Evolutionary conservation across 768 basidiomycete genomes (phyloP).

Genomic region (Pisolithus marmoratus): DNA sequence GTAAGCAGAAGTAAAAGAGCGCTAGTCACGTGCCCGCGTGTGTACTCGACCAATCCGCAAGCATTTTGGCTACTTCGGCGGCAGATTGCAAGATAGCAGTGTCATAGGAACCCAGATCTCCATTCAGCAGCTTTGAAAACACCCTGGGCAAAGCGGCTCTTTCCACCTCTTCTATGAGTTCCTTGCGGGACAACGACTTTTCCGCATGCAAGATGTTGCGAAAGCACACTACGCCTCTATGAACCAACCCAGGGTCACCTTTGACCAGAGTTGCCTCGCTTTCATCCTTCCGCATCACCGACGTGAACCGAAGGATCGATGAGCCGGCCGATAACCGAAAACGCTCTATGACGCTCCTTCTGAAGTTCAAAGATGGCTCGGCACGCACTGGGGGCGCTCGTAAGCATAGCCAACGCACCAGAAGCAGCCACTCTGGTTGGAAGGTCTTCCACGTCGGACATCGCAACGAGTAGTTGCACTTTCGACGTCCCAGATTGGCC

Average conservation of each 20-base stretch:
- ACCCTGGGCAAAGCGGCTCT: constrained; percentile 48
- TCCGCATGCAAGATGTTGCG: constrained; percentile 54
- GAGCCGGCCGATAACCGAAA: constrained; percentile 62
- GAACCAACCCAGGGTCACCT: constrained; percentile 57
- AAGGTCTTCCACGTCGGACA: constrained; percentile 82
- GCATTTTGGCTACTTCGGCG: constrained; percentile 43
- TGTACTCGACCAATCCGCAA: constrained; percentile 23
- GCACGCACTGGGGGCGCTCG: constrained; percentile 57
- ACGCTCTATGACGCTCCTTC: constrained; percentile 53
- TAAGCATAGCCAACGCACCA: constrained; percentile 82
- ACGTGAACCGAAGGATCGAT: constrained; percentile 50
- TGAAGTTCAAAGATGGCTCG: constrained; percentile 57
- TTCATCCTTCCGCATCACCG: constrained; percentile 27
- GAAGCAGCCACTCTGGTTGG: constrained; percentile 86
- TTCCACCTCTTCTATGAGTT: constrained; percentile 46
- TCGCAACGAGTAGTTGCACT: constrained; percentile 75
- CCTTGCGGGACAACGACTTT: constrained; percentile 32
- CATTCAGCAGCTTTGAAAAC: constrained; percentile 46
- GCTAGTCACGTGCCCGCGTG: constrained; percentile 2
- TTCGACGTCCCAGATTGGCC: constrained; percentile 41
- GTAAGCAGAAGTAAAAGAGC: too few species aligned
- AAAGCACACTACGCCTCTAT: constrained; percentile 74
- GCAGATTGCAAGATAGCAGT: constrained; percentile 43
- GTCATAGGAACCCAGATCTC: constrained; percentile 28
- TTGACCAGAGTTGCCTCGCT: constrained; percentile 27